phyloP scores from a whole-genome alignment of 768 basidiomycete species.

The Termitomyces sp. region DNA sequence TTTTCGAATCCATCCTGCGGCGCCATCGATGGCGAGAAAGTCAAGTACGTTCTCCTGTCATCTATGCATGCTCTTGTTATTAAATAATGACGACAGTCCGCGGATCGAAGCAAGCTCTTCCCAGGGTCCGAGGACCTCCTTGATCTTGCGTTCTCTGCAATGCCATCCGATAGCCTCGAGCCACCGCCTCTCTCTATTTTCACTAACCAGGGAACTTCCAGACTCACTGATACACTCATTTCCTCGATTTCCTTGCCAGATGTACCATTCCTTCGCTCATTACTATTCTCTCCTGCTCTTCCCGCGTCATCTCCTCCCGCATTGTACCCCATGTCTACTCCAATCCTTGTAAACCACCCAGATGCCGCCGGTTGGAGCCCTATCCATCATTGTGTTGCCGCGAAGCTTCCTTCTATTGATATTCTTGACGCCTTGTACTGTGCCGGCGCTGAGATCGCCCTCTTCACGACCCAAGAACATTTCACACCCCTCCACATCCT shows the following conservation, averaged over 20 bases:
- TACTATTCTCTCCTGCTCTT: constrained; percentile 49
- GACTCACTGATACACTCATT: constrained; percentile 49
- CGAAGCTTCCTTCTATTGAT: constrained; percentile 51
- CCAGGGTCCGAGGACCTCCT: constrained; percentile 34
- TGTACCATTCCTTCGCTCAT: constrained; percentile 45
- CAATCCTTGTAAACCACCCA: constrained; percentile 63
- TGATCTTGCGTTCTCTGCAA: constrained; percentile 33
- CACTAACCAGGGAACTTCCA: constrained; percentile 35
- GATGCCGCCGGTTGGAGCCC: constrained; percentile 71
- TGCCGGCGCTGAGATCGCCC: constrained; percentile 70
- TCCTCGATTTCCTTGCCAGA: constrained; percentile 49
- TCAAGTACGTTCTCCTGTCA: constrained; percentile 39
- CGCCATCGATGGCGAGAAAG: constrained; percentile 57
- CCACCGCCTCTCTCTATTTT: constrained; percentile 41
- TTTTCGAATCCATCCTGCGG: constrained; percentile 65
- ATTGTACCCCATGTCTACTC: constrained; percentile 42
- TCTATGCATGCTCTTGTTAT: constrained; percentile 1
- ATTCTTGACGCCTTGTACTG: constrained; percentile 69
- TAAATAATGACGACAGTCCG: constrained; percentile 27
- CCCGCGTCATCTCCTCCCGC: constrained; percentile 34
- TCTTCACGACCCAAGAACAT: constrained; percentile 63
- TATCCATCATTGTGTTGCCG: constrained; percentile 66
- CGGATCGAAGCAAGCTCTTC: constrained; percentile 32
- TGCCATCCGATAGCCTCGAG: constrained; percentile 35
- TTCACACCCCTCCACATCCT: constrained; percentile 70